Evolutionary conservation across 208 protist species (phyloP).

Genomic region (Leptomonas seymouri): DNA sequence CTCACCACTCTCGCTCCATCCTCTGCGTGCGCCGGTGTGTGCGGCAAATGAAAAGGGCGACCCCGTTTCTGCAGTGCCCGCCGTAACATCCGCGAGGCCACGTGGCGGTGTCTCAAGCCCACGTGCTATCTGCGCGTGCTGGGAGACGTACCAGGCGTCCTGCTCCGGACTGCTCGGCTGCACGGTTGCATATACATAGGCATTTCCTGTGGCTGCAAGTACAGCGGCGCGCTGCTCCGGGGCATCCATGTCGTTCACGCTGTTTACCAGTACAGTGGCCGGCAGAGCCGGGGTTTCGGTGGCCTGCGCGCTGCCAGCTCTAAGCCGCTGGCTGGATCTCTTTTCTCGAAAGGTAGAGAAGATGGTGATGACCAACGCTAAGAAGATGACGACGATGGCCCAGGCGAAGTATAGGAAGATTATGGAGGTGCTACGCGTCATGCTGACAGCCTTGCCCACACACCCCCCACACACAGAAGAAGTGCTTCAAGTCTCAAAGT

Average conservation of each 20-base stretch:
- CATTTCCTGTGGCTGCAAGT: not conserved
- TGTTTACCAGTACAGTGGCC: conserved; percentile 17
- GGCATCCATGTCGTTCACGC: conserved; percentile 6
- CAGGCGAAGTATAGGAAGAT: not conserved
- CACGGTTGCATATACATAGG: not conserved
- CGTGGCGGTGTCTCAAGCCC: not conserved
- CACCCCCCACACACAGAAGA: not conserved
- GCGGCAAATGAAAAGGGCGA: not conserved
- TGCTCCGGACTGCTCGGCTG: not conserved
- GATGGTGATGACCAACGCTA: not conserved
- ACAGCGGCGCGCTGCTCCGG: not conserved
- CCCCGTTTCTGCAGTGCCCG: not conserved
- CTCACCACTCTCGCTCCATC: no score
- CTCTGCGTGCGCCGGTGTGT: no score
- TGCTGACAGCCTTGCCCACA: not conserved
- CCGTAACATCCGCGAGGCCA: not conserved
- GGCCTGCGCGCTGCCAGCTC: not conserved
- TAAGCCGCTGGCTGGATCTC: not conserved
- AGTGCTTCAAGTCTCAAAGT: no score
- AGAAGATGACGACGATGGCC: not conserved
- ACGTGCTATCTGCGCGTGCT: not conserved
- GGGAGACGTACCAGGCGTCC: conserved; percentile 6
- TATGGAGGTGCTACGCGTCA: not conserved
- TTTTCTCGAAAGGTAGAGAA: not conserved
- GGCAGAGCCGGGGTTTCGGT: not conserved